Evolutionary conservation across 2,329 filamentous ascomycete genomes (phyloP), one percentile per base, ranked within the genome.

Genomic region (Cladosporium oxysporum): DNA sequence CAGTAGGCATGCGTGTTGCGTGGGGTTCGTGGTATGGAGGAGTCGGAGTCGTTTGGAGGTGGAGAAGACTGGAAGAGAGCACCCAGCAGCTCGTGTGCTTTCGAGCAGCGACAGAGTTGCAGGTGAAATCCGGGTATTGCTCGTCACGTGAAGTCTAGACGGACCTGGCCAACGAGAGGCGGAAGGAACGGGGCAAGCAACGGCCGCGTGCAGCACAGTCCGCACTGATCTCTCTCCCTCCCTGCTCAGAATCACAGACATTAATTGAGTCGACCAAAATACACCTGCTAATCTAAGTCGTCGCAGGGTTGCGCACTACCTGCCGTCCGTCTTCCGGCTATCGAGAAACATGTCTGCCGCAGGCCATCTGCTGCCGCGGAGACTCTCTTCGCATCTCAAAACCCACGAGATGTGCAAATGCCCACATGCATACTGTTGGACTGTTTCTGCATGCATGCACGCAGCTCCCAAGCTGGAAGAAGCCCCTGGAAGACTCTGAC

Each of bases 1-100:
- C 61, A 65, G 68, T 64, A 71, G 67, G 62, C 68, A 71, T 71
- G 65, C 35, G 41, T 10, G 41, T 21, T n/a, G 41, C 31, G 63
- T 65, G 64, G 63, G 57, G 63, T 66, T 59, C n/a, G 41, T 47
- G 55, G 65, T 60, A 62, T 35, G 63, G 62, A 53, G 64, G 62
- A 41, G 53, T 65, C 60, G 62, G 66, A 66, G 53, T 47, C 50
- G 50, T 44, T 53, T 41, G 50, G 50, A 44, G 50, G 50, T 31
- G 61, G 61, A 63, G 50, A 26, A 44, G 57, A 41, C 33, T 31
- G n/a, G 35, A 21, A 52, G 35, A 52, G 35, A 52, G 50, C 60
- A 53, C 33, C 58, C 60, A 62, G 47, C 59, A 62, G 49, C 60
- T 62, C 60, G 60, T 62, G 60, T 62, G 60, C 60, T 62, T 62